A percentile compares a stretch with the other conserved stretches of the same genome.
Conservation (phyloP, 352 stramenopile genomes). For the Phytophthora melonis region DNA sequence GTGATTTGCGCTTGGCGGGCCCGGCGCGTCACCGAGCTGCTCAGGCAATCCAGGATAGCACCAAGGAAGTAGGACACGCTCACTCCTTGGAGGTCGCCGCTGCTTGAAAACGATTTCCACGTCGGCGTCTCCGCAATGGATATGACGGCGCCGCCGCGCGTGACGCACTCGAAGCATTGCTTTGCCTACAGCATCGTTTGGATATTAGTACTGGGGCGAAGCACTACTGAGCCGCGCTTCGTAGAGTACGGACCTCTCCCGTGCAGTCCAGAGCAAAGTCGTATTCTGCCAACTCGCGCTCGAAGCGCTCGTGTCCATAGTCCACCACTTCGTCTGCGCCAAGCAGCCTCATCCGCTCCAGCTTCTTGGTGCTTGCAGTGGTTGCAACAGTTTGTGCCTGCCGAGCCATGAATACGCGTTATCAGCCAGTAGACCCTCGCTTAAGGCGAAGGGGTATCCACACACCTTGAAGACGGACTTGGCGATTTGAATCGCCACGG, state of each 20-base stretch:
- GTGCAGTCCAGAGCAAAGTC: slow-evolving; percentile 86
- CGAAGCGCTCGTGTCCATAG: slow-evolving; percentile 72
- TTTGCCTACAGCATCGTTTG: slow-evolving; percentile 40
- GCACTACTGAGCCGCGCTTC: neutral
- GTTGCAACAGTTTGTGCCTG: slow-evolving; percentile 74
- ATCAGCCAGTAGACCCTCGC: neutral
- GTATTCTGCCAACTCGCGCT: slow-evolving; percentile 73
- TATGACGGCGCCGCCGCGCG: slow-evolving; percentile 57
- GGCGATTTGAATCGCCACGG: slow-evolving; percentile 79
- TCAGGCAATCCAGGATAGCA: slow-evolving; percentile 66
- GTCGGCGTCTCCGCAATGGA: slow-evolving; percentile 72
- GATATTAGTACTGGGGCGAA: neutral
- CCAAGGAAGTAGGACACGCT: slow-evolving; percentile 59
- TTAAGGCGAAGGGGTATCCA: neutral
- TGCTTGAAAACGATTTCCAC: slow-evolving; percentile 40
- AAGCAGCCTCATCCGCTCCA: slow-evolving; percentile 71
- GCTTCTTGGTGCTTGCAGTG: slow-evolving; percentile 72
- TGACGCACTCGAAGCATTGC: slow-evolving; percentile 74
- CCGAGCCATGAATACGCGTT: slow-evolving; percentile 1
- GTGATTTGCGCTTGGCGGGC: slow-evolving; percentile 58
- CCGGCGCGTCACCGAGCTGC: slow-evolving; percentile 60
- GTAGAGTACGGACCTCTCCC: slow-evolving; percentile 50
- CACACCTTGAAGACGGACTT: slow-evolving; percentile 79
- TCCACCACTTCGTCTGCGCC: slow-evolving; percentile 79
- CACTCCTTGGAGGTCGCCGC: slow-evolving; percentile 42